Evolutionary conservation across 495 filamentous ascomycete genomes (phyloP), one percentile per base, ranked within the genome.

Genomic region (Neurospora sp.): DNA sequence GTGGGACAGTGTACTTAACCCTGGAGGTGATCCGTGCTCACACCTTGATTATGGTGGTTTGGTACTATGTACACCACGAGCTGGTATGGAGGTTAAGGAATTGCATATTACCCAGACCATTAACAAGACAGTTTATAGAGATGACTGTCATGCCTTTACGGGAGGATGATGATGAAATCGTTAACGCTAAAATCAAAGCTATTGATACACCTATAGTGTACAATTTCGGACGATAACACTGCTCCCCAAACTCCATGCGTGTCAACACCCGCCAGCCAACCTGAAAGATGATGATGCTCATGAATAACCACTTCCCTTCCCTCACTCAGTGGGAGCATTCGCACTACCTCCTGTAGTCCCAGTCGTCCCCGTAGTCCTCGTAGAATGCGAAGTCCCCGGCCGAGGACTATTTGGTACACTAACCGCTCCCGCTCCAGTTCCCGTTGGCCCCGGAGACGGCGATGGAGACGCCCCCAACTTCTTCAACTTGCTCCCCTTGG

Each of bases 401-500:
- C 79, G 37, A 71, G 77, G 78, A 22, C 70, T 74, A 18, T 48
- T 61, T 42, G 31, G 68, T 8, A 20, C 41, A 71, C 16, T 45
- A 53, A 31, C 5, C 69, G n/a, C 69, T 40, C 18, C 45, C 5
- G 20, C 16, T 35, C 44, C 44, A 3, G 44, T 9, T 48, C 35
- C 48, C 37, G 22, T 38, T 18, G 48, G 22, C 14, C 72, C 75
- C 9, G 75, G 75, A 35, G 73, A 70, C 37, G 68, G 44, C 0
- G 75, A 81, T 7, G 81, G 80, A 5, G 81, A 77, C 44, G 74
- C 75, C 27, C 75, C 73, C 40, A 82, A 74, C 72, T 76, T 77
- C 77, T 73, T 75, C 41, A 83, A 70, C 76, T 84, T 87, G 73
- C 81, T 83, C 20, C 80, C 78, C 79, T 88, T 89, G 12, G 83